Conservation (phyloP, 2,329 filamentous ascomycete species). For the Fusarium sp. region DNA sequence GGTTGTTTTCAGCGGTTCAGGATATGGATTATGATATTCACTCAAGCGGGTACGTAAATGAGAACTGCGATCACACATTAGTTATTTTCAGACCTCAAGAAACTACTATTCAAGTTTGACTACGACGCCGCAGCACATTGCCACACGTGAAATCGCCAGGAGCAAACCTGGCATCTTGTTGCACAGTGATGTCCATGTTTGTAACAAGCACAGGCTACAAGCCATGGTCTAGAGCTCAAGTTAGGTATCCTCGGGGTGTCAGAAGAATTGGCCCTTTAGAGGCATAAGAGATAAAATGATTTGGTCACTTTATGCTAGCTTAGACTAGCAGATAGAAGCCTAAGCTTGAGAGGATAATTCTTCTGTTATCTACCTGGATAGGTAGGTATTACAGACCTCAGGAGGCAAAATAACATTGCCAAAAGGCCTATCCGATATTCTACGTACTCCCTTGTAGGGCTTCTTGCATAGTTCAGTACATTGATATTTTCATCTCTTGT, state of each 20-base stretch:
- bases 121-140: not conserved
- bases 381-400: constrained; percentile 17
- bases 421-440: constrained; percentile 37
- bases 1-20: constrained; percentile 31
- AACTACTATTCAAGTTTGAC: constrained; percentile 5
- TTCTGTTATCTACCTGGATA: too few relatives aligned
- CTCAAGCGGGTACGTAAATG: constrained; percentile 30
- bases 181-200: not conserved
- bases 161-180: not conserved
- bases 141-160: not conserved
- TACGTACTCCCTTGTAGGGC: constrained; percentile 6
- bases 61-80: constrained; percentile 9
- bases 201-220: not conserved
- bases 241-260: not conserved
- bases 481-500: constrained; percentile 14
- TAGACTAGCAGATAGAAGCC: too few relatives aligned
- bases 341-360: too few relatives aligned
- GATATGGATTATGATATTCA: constrained; percentile 39
- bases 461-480: constrained; percentile 19
- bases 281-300: too few relatives aligned
- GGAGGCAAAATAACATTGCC: constrained; percentile 18
- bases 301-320: too few relatives aligned
- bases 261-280: too few relatives aligned
- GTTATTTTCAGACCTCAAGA: not conserved
- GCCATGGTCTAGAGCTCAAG: not conserved